Percentiles rank a stretch among this genome's conserved stretches.
Conservation (phyloP, 352 stramenopile species). For the Pythium sp. region DNA sequence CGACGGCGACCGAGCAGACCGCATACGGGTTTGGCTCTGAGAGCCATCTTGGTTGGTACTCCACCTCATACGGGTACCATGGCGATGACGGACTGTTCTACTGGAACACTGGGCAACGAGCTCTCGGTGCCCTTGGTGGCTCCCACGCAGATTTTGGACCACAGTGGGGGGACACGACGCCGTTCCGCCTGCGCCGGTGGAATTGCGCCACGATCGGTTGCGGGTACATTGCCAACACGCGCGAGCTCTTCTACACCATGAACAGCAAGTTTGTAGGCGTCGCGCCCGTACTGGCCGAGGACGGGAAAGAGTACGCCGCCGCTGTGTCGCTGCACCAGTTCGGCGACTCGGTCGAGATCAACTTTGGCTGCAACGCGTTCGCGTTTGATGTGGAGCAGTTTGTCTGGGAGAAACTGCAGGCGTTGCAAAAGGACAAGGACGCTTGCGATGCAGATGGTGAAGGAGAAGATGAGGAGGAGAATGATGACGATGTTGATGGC, state of each 20-base stretch:
- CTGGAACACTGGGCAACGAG: constrained; percentile 23
- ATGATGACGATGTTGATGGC: neutral
- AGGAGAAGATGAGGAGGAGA: neutral
- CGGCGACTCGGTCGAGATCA: constrained; percentile 33
- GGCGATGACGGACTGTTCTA: constrained; percentile 31
- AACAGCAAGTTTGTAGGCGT: constrained; percentile 29
- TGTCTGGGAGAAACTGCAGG: constrained; percentile 3
- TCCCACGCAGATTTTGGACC: constrained; percentile 18
- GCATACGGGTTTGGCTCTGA: constrained; percentile 34
- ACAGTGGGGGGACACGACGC: constrained; percentile 18
- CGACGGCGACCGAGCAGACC: constrained; percentile 2
- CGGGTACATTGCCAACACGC: constrained; percentile 18
- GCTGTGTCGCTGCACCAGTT: constrained; percentile 37
- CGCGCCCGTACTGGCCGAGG: constrained; percentile 10
- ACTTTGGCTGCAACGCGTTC: constrained; percentile 29
- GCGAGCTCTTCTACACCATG: constrained; percentile 35
- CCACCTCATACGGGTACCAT: constrained; percentile 40
- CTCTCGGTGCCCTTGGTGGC: constrained; percentile 13
- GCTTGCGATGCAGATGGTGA: neutral
- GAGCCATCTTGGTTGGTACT: constrained; percentile 35
- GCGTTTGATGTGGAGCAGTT: constrained; percentile 32
- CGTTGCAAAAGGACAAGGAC: neutral
- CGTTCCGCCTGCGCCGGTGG: neutral
- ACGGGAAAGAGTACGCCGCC: constrained; percentile 15
- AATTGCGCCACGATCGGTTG: constrained; percentile 23